Percentiles rank a stretch among this genome's conserved stretches.
phyloP scores from a whole-genome alignment of 176 grass and related monocot species.

The Avena insularis region DNA sequence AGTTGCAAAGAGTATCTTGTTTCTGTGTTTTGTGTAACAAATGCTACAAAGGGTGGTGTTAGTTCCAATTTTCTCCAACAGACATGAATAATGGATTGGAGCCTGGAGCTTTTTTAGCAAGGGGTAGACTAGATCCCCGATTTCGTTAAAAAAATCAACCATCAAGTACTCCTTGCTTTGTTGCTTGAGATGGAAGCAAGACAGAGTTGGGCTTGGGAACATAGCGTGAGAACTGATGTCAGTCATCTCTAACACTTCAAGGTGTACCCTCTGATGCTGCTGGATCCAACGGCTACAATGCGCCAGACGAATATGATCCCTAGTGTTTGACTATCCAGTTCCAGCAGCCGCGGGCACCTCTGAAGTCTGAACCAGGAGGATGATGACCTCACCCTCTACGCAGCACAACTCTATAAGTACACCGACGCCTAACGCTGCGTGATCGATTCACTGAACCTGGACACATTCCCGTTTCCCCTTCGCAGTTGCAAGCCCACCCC shows the following conservation, averaged over 20 bases:
- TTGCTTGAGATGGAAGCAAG: not conserved
- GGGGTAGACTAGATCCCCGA: too few relatives aligned
- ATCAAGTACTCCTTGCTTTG: not conserved
- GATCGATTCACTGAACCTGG: conserved; percentile 53
- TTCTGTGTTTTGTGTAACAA: too few relatives aligned
- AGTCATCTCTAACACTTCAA: not conserved
- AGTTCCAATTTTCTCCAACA: too few relatives aligned
- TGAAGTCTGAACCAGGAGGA: not conserved
- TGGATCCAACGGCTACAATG: not conserved
- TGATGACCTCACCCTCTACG: conserved; percentile 26
- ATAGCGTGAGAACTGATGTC: not conserved
- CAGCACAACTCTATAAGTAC: not conserved
- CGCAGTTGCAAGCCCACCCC: not conserved
- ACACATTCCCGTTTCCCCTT: conserved; percentile 19
- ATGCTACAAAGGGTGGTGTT: too few relatives aligned
- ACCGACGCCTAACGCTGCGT: not conserved
- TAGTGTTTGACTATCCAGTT: not conserved
- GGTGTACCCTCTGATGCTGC: too few relatives aligned
- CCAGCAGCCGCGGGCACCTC: not conserved
- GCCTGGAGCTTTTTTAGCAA: too few relatives aligned
- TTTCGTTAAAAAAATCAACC: too few relatives aligned
- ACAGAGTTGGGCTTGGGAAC: not conserved
- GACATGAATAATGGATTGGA: too few relatives aligned
- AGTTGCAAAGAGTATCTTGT: too few relatives aligned
- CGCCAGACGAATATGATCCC: not conserved